Percentiles rank a stretch among this genome's conserved stretches.
Conservation (phyloP, 805 yeast genomes). For the Cyberlindnera misumaiensis region DNA sequence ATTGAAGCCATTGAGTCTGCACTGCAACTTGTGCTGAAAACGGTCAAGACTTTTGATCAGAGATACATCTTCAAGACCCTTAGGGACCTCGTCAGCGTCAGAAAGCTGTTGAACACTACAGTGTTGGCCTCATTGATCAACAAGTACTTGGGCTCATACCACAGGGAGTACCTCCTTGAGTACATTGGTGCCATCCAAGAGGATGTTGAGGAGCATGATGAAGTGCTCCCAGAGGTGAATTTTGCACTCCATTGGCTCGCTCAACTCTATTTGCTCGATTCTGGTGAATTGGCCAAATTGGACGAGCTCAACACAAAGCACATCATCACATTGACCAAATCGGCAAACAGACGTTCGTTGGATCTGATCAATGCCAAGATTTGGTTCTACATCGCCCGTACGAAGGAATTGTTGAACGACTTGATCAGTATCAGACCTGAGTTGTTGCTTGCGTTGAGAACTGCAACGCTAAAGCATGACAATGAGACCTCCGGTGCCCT, state of each 20-base stretch:
- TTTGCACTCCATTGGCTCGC: conserved; percentile 71
- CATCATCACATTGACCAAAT: conserved; percentile 39
- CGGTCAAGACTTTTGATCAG: conserved; percentile 72
- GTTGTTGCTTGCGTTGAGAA: conserved; percentile 69
- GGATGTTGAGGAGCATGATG: conserved; percentile 21
- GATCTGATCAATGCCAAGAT: conserved; percentile 84
- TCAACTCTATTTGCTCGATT: conserved; percentile 70
- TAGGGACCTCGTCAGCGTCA: conserved; percentile 71
- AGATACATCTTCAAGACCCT: conserved; percentile 81
- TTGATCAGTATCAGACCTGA: conserved; percentile 58
- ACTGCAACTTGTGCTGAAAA: conserved; percentile 37
- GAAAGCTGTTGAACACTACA: conserved; percentile 53
- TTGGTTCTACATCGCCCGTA: conserved; percentile 86
- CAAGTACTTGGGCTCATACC: conserved; percentile 45
- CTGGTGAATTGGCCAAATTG: conserved; percentile 40
- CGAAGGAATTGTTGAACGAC: conserved; percentile 56
- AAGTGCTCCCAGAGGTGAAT: conserved; percentile 71
- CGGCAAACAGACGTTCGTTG: conserved; percentile 72
- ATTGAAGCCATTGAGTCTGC: conserved; percentile 27
- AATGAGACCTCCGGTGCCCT: conserved; percentile 84
- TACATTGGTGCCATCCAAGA: conserved; percentile 31
- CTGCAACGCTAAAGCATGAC: conserved; percentile 89
- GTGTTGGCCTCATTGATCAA: conserved; percentile 51
- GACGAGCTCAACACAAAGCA: conserved; percentile 48
- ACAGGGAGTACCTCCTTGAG: conserved; percentile 36